phyloP scores from a whole-genome alignment of 495 filamentous ascomycete genomes.

The Penicillium silybi region DNA sequence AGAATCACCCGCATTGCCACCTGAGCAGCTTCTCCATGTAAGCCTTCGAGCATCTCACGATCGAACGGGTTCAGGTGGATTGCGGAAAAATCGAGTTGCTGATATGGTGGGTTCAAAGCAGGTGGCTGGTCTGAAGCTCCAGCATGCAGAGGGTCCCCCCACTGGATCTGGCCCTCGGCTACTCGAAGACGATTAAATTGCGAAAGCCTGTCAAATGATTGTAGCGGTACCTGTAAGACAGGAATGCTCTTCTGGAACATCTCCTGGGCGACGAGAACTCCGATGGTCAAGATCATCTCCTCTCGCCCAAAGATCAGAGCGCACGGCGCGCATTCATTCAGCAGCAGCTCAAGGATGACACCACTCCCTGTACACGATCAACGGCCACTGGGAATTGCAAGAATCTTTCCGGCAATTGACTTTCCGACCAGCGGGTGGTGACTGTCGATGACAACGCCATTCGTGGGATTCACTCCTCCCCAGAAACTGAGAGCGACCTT shows the following conservation, averaged over 20 bases:
- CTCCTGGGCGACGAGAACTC: slow-evolving; percentile 25
- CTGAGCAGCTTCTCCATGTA: slow-evolving; percentile 18
- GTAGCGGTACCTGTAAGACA: slow-evolving; percentile 13
- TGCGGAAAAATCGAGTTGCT: background rate
- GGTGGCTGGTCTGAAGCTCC: background rate
- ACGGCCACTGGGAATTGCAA: slow-evolving; percentile 28
- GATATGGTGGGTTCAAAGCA: background rate
- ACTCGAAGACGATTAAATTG: slow-evolving; percentile 4
- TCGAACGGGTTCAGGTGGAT: slow-evolving; percentile 9
- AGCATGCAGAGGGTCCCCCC: background rate
- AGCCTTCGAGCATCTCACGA: slow-evolving; percentile 16
- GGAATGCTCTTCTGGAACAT: slow-evolving; percentile 27
- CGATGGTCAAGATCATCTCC: slow-evolving; percentile 29
- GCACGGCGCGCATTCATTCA: slow-evolving; percentile 15
- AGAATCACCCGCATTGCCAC: slow-evolving; percentile 25
- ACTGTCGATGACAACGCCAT: slow-evolving; percentile 24
- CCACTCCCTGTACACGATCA: slow-evolving; percentile 31
- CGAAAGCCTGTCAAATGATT: slow-evolving; percentile 7
- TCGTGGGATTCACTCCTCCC: slow-evolving; percentile 26
- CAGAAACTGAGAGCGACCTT: slow-evolving; percentile 30
- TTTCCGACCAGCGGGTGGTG: slow-evolving; percentile 28
- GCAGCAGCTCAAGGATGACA: slow-evolving; percentile 29
- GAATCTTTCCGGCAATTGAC: slow-evolving; percentile 14
- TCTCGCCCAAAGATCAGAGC: slow-evolving; percentile 24
- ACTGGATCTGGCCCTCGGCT: background rate